These are phyloP conservation scores for Hymenochaete sp. DNA, from an alignment of 1,284 basidiomycete species.

Conservation along the genomic window DNA sequence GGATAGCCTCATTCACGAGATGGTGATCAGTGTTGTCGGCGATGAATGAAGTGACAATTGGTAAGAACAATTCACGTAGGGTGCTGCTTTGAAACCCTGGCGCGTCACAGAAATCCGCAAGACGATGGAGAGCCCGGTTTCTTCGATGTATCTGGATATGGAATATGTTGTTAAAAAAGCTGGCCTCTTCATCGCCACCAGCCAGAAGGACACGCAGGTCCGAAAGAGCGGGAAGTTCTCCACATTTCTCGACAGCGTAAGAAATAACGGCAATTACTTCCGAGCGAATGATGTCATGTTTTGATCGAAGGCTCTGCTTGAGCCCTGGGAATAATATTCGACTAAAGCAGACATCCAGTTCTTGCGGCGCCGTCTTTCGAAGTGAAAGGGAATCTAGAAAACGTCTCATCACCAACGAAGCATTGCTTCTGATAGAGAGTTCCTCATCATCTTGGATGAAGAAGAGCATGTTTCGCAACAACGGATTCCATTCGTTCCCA, in stretches of 20 bases:
- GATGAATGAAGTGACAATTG: slow-evolving; percentile 81
- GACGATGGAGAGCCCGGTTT: slow-evolving; percentile 77
- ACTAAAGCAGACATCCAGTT: slow-evolving; percentile 50
- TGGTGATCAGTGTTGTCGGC: slow-evolving; percentile 75
- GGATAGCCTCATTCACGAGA: slow-evolving; percentile 86
- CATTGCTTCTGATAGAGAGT: slow-evolving; percentile 79
- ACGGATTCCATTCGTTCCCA: slow-evolving; percentile 67
- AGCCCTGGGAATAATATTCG: slow-evolving; percentile 73
- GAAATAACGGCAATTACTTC: slow-evolving; percentile 82
- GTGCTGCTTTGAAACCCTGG: slow-evolving; percentile 65
- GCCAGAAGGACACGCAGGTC: slow-evolving; percentile 84
- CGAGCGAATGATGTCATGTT: slow-evolving; percentile 80
- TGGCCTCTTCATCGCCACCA: slow-evolving; percentile 88
- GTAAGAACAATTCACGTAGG: slow-evolving; percentile 79
- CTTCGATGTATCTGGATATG: slow-evolving; percentile 94
- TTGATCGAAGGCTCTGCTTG: slow-evolving; percentile 75
- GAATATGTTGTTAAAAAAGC: slow-evolving; percentile 94
- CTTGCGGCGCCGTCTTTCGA: slow-evolving; percentile 26
- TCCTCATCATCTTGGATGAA: slow-evolving; percentile 89
- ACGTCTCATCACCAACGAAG: slow-evolving; percentile 67
- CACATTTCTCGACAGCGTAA: slow-evolving; percentile 64
- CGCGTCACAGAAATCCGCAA: slow-evolving; percentile 75
- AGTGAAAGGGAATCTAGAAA: slow-evolving; percentile 60
- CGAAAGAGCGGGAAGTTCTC: slow-evolving; percentile 50
- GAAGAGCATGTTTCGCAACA: slow-evolving; percentile 80